Evolutionary conservation across 2,329 filamentous ascomycete genomes (phyloP).

Genomic region (Ophiostoma perfectum): DNA sequence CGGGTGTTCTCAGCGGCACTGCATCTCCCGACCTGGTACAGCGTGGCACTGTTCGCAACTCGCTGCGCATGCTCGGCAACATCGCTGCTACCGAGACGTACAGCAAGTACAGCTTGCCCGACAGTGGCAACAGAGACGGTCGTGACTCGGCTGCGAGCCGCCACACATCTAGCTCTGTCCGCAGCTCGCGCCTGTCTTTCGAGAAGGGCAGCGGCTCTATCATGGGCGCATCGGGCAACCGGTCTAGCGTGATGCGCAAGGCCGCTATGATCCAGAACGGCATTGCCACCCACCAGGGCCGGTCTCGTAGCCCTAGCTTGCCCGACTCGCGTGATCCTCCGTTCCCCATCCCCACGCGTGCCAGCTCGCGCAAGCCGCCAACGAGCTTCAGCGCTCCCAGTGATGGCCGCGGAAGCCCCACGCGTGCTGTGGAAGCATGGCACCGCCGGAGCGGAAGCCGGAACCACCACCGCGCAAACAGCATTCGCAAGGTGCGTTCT

Average conservation of each 20-base stretch:
- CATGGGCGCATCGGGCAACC: slow-evolving; percentile 36
- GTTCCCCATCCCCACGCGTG: slow-evolving; percentile 84
- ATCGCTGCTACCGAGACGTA: slow-evolving; percentile 39
- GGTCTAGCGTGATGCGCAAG: slow-evolving; percentile 63
- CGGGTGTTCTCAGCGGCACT: slow-evolving; percentile 35
- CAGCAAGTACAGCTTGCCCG: slow-evolving; percentile 40
- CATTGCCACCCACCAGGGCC: slow-evolving; percentile 61
- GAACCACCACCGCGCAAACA: slow-evolving; percentile 52
- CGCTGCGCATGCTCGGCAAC: slow-evolving; percentile 35
- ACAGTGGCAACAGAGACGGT: slow-evolving; percentile 30
- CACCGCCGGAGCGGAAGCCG: slow-evolving; percentile 47
- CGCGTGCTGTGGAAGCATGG: slow-evolving; percentile 45
- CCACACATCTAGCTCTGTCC: slow-evolving; percentile 33
- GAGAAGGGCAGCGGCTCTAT: slow-evolving; percentile 39
- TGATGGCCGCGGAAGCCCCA: slow-evolving; percentile 75
- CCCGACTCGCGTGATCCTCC: slow-evolving; percentile 63
- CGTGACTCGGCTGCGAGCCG: slow-evolving; percentile 26
- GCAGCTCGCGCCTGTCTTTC: slow-evolving; percentile 32
- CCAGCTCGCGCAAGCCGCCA: slow-evolving; percentile 74
- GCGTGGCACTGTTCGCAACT: slow-evolving; percentile 23
- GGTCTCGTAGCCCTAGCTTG: slow-evolving; percentile 60
- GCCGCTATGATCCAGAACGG: slow-evolving; percentile 76
- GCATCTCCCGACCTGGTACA: slow-evolving; percentile 39
- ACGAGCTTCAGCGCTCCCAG: slow-evolving; percentile 59
- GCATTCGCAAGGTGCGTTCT: slow-evolving; percentile 78